Base-by-base conservation (phyloP, 306 rosid species). In the Fragaria iinumae region DNA sequence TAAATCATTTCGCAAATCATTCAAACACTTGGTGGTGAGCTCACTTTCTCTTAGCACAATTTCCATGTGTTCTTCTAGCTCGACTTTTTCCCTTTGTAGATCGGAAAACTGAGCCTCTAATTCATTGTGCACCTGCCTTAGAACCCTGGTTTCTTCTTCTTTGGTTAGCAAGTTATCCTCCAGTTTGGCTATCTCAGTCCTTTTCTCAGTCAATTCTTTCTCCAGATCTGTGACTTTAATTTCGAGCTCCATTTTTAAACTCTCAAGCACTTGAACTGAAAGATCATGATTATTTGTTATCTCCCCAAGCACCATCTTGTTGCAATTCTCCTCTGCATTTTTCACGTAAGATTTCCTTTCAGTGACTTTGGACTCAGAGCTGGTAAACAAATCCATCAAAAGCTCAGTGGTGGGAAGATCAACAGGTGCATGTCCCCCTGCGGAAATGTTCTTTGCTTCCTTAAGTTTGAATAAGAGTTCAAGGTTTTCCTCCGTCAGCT, bases 401-500 rank as follows among this genome's bases (percentile, higher is more conserved):
- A 72, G 64, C 62, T 84, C 84, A 76, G 75, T 72, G 49, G 78
- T 73, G 60, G 79, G 83, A 78, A 73, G 77, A 65, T 84, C 87
- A 73, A 72, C 71, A 52, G 78, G 69, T 59, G 80, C 47, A 47
- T 43, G 72, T 79, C 75, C 89, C 17, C 75, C 81, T 44, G 64
- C 84, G 34, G 81, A 78, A 72, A 50, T 79, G 32, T 83, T 82
- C 71, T 88, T 86, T 57, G 87, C 85, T 87, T 87, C 95, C 86
- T 89, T 95, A 63, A 92, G 96, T 92, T 91, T 89, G 90, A 83
- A 74, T 74, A 92, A 74, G 84, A 95, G 97, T 36, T 92, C 96
- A 60, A 95, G 90, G 88, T 95, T 95, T 87, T 95, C 99, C 10
- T 95, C 90, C 1, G 99, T 95, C 80, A 95, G 85, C 87, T 95